Evolutionary conservation across 2,329 filamentous ascomycete genomes (phyloP), one percentile per base, ranked within the genome.

Genomic region (Corynespora cassiicola): DNA sequence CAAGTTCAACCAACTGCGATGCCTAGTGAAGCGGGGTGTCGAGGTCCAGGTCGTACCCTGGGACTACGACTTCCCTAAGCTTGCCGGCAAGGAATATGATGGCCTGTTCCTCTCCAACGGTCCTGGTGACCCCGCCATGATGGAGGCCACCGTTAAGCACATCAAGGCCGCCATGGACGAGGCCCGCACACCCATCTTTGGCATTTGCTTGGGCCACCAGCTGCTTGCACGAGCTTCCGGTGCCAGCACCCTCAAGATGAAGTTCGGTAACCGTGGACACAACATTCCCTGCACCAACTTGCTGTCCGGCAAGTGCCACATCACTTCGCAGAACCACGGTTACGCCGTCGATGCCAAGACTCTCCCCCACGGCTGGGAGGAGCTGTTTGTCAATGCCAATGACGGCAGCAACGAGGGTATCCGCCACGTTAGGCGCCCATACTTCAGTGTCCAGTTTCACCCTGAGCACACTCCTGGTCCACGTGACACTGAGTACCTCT

Each of bases 371-470:
- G 88, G 85, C 45, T 99, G 94, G 94, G 82, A 86, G 56, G 94
- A 97, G 73, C 81, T 97, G 7, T 99, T 97, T 55, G 87, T 97
- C 62, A 99, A 99, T 64, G 92, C 94, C 71, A 99, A 99, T 69
- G 94, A 99, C 58, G 88, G 89, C 57, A 96, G 89, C 73, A 99
- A 99, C 71, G 94, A 99, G 75, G 94, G 94, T 73, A 96, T 99
- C 64, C 86, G 91, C 71, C 90, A 97, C 69, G 75, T 81, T 31
- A 81, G 76, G 68, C 87, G 85, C 62, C 94, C 94, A 34, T 95
- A 92, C 75, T 99, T 99, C 79, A 96, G 90, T 77, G 94, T 97
- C n/a, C 94, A 99, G 68, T 99, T 99, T 75, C 94, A 99, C 65
- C 94, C 94, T 0, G 94, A 99, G 72, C 96, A 91, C 76, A 95